Conservation (phyloP, 805 yeast genomes). For the Candida namnaoensis region DNA sequence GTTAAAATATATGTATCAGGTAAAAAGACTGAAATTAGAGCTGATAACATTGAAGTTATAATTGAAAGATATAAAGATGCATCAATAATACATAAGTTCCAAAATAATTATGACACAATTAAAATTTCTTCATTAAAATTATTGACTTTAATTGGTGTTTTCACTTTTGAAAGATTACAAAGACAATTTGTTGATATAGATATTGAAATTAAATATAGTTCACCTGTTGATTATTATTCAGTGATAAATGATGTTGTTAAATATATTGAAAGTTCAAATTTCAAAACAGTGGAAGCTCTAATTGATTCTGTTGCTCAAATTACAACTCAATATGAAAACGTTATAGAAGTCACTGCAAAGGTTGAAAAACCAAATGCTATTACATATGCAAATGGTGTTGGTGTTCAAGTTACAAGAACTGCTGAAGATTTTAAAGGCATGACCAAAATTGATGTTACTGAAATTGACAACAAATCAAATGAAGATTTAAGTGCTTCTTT, state of each 20-base stretch:
- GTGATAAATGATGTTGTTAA: constrained; percentile 40
- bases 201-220: constrained; percentile 33
- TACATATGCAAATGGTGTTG: constrained; percentile 82
- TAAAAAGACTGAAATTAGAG: constrained; percentile 51
- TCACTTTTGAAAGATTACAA: constrained; percentile 79
- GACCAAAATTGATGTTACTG: constrained; percentile 6
- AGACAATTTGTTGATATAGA: constrained; percentile 69
- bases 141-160: constrained; percentile 84
- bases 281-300: constrained; percentile 90
- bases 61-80: constrained; percentile 22
- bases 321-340: constrained; percentile 32
- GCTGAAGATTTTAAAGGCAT: constrained; percentile 28
- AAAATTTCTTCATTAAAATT: constrained; percentile 44
- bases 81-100: constrained; percentile 5
- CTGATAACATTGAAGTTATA: constrained; percentile 36
- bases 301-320: constrained; percentile 64
- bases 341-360: constrained; percentile 38
- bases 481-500: constrained; percentile 3
- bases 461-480: background rate
- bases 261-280: constrained; percentile 72
- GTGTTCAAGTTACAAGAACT: constrained; percentile 60
- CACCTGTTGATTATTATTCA: constrained; percentile 18
- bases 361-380: constrained; percentile 88
- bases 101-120: constrained; percentile 13
- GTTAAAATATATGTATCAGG: constrained; percentile 34